These are phyloP conservation scores for Aspergillus unguis DNA, from an alignment of 2,329 filamentous ascomycete genomes.

Conservation along the genomic window DNA sequence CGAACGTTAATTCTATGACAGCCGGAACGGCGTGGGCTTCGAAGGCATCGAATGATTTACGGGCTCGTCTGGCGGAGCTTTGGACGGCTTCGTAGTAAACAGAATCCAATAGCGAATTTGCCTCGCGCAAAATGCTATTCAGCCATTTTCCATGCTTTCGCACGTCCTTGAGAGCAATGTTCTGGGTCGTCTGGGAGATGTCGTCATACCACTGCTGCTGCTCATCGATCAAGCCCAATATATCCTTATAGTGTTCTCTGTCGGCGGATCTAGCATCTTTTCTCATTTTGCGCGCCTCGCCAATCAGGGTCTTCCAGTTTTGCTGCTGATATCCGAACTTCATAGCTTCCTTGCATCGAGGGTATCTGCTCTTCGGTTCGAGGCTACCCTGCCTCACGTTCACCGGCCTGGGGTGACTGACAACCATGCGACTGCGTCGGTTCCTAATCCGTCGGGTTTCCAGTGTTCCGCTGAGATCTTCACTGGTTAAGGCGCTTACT, in stretches of 20 bases:
- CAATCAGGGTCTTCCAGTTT: slow-evolving; percentile 21
- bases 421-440: not conserved
- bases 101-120: slow-evolving; percentile 12
- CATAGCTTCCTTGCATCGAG: slow-evolving; percentile 20
- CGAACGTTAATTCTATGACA: slow-evolving; percentile 17
- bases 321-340: slow-evolving; percentile 18
- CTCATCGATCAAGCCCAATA: slow-evolving; percentile 2
- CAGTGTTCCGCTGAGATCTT: not conserved
- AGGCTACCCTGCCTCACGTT: not conserved
- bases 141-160: slow-evolving; percentile 5
- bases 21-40: slow-evolving; percentile 18
- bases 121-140: slow-evolving; percentile 13
- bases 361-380: not conserved
- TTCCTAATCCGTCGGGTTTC: not conserved
- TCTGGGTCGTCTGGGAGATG: not conserved
- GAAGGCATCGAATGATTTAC: slow-evolving; percentile 19
- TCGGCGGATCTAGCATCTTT: not conserved
- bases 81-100: slow-evolving; percentile 8
- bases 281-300: slow-evolving; percentile 7
- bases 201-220: slow-evolving; percentile 6
- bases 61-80: not conserved
- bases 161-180: not conserved
- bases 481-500: not conserved
- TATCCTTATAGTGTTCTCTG: slow-evolving; percentile 1
- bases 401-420: not conserved